Evolutionary conservation across 2,329 filamentous ascomycete genomes (phyloP).

Genomic region (Chaetomiaceae sp.): DNA sequence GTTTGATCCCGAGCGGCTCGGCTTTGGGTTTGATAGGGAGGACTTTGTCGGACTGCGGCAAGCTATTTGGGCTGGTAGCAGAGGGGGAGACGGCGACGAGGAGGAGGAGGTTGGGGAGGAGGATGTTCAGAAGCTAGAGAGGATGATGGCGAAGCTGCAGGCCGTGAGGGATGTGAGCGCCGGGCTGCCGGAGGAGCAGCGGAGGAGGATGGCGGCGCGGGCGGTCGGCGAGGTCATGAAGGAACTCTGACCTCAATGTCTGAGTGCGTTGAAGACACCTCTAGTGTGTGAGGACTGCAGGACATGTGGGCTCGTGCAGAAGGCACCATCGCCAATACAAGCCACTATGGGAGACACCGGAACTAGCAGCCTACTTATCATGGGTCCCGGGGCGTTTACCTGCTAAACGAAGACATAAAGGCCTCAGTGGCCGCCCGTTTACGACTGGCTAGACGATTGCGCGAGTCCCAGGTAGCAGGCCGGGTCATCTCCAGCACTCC

Average conservation of each 20-base stretch:
- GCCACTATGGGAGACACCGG: too few relatives aligned
- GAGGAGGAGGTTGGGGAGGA: conserved; percentile 39
- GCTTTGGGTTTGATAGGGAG: conserved; percentile 48
- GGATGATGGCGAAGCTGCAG: conserved; percentile 61
- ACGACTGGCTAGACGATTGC: too few relatives aligned
- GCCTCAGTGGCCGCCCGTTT: too few relatives aligned
- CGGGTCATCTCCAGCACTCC: background rate
- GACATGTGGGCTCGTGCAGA: too few relatives aligned
- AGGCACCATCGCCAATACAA: too few relatives aligned
- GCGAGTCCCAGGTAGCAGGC: too few relatives aligned
- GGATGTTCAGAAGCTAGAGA: conserved; percentile 56
- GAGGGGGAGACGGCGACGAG: conserved; percentile 25
- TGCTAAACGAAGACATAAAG: too few relatives aligned
- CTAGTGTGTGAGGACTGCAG: too few relatives aligned
- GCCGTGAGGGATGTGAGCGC: conserved; percentile 57
- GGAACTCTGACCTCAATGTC: conserved; percentile 43
- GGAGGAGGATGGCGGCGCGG: conserved; percentile 55
- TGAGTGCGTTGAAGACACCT: too few relatives aligned
- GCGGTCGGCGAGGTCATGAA: conserved; percentile 63
- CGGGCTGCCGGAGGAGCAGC: conserved; percentile 56
- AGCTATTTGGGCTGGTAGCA: conserved; percentile 49
- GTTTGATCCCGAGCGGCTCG: conserved; percentile 45
- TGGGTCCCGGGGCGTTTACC: too few relatives aligned
- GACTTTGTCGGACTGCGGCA: conserved; percentile 50
- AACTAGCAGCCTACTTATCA: too few relatives aligned